Evolutionary conservation across 1,284 basidiomycete genomes (phyloP), one percentile per base, ranked within the genome.

Genomic region (Puccinia brachypodii): DNA sequence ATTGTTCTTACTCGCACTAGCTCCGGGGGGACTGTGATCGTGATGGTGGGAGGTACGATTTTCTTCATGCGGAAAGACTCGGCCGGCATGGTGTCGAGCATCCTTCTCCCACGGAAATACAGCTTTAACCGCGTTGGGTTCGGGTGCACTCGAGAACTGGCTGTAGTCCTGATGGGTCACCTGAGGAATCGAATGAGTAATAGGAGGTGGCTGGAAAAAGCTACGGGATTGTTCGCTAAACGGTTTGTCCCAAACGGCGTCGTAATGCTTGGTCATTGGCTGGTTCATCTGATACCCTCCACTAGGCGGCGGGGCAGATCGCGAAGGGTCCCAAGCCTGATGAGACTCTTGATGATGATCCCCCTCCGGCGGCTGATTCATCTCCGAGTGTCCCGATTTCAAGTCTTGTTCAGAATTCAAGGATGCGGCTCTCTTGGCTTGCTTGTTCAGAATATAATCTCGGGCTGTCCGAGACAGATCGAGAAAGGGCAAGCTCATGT

Each of bases 31-130:
- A 11, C 44, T 16, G 38, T 47, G 36, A 60, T 80, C 53, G 47
- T 42, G 44, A 42, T 75, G 73, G 16, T 50, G 33, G 28, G 42
- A 36, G 19, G 28, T 62, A n/a, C n/a, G 74, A 25, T n/a, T 64
- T 47, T 22, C 69, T 74, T 87, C 87, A 22, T 31, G 25, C n/a
- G 94, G 94, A 86, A 95, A 95, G 16, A 93, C 90, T 75, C 94
- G 90, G 22, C 89, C 89, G 9, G 93, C 91, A 80, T 89, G 85
- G 62, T 89, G 89, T 68, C 92, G 90, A 81, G 89, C 90, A 47
- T 85, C 82, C 80, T 90, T 89, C 86, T 98, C 96, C 96, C 96
- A 98, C 9, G 96, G 95, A 86, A 98, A 98, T n/a, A 97, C 89
- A 33, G 90, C 88, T 83, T 92, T 91, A 38, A 96, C 90, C 84